Evolutionary conservation across 768 basidiomycete genomes (phyloP), one percentile per base, ranked within the genome.

Genomic region (Butyriboletus loyo): DNA sequence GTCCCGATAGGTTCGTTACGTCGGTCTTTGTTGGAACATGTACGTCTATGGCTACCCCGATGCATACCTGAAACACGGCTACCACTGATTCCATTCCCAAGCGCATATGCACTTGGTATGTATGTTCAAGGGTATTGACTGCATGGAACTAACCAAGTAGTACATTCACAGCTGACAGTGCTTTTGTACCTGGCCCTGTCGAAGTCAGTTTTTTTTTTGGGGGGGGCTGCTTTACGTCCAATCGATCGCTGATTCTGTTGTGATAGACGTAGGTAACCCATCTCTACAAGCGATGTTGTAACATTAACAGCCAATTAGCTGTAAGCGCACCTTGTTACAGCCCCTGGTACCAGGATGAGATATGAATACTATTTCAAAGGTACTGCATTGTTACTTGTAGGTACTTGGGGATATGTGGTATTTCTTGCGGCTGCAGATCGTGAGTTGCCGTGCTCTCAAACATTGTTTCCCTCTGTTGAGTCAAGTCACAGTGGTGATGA

Each of bases 401-500:
- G 31, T 4, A 4, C 30, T 7, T 60, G 52, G 56, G 8, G 5
- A 22, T 58, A 46, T 1, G 15, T 30, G 0, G 5, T 54, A 2
- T 61, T 60, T 13, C 17, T 53, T 0, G 22, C 27, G 13, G 48
- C 49, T 19, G 45, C 52, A 1, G 53, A 61, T 44, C 2, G 60
- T 61, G 49, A 57, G 59, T 35, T 10, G 0, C 5, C 9, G 25
- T 6, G 3, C 21, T 14, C 25, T 19, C 4, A 0, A 11, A n/a
- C 17, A 28, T 27, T 0, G 2, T 7, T 34, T n/a, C n/a, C 1
- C 1, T 14, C 6, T 10, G 9, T 19, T 50, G 17, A 60, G 5
- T 8, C 31, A 2, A 10, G 10, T 15, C 11, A 19, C 15, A 63
- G 60, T 63, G 4, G 34, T 63, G 35, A 63, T 63, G 60, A 46